Evolutionary conservation across 208 protist species (phyloP), one percentile per base, ranked within the genome.

Genomic region (Crithidia fasciculata): DNA sequence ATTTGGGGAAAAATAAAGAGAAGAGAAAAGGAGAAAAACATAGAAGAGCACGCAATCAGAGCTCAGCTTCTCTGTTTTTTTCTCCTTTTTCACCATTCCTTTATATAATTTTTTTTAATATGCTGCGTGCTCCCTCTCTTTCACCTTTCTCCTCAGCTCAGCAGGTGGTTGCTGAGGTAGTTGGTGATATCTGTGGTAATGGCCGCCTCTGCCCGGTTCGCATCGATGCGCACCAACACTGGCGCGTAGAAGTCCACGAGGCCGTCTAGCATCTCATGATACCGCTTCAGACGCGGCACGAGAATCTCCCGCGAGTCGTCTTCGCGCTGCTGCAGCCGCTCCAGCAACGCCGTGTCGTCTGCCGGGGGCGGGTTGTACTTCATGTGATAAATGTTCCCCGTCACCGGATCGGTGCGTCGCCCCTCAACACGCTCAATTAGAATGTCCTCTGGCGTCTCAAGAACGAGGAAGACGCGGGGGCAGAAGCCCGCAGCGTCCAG

Each of bases 371-470:
- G 92, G 76, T 94, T 95, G 82, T 81, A 96, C 66, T 83, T 91
- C 59, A 97, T 62, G 80, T 98, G 92, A 80, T 98, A 98, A 47
- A 94, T 87, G 43, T 53, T 77, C 16, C 88, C 89, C 0, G 95
- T 98, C 5, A 69, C 88, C 5, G 89, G 92, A 79, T 96, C 92
- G 9, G 79, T 89, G 74, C 97, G 95, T 64, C 92, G 91, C 19
- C 90, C 86, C 59, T 89, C 84, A 12, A 97, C 85, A 36, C 94
- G 92, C 77, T 95, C 85, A 36, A 88, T 44, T 8, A 97, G 62
- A n/a, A 87, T 70, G 10, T 90, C 81, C 69, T 98, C 94, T 2
- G 87, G 82, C 2, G 89, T 75, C 37, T 96, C 90, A 7, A 98
- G 81, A 3, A 90, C 44, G 18, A 98, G 15, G 57, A 95, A 85